Base-by-base conservation (phyloP, 805 yeast genomes). In the Barnettozyma salicaria region DNA sequence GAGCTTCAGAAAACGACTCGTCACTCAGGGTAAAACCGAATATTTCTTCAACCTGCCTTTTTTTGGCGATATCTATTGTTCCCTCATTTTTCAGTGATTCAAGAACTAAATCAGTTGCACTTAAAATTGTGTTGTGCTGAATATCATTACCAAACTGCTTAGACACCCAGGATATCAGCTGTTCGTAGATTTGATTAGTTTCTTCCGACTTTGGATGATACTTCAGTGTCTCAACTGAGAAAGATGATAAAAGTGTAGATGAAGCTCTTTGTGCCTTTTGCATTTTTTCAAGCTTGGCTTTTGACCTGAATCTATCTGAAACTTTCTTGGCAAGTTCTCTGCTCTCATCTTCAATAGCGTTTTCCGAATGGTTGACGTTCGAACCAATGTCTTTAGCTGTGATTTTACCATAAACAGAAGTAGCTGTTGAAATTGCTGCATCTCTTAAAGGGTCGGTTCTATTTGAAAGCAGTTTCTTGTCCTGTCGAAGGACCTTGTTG, bases 361-460 rank as follows among this genome's bases (percentile, higher is more conserved):
- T 31, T 1, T 41, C 50, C 1, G 33, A 30, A 19, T 5, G 9
- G 9, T 14, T 10, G 25, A 14, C 19, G 19, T 47, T 42, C 2
- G 74, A 49, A 0, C 94, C 96, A 81, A 88, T 74, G 33, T 86
- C 94, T 26, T 68, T 64, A 37, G 74, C 63, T 4, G 76, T 60
- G n/a, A 89, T 67, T 41, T 69, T 74, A 4, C 95, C 95, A 8
- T 65, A 72, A 53, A 88, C 63, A 0, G 94, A 77, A 40, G 76
- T 76, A 0, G 96, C 96, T 31, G 71, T 76, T 3, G 81, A 76
- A 11, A 64, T 54, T 18, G 71, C 77, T 5, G 73, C 74, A 35
- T 68, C 75, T 32, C 50, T 56, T 12, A 50, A 49, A 7, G 65
- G 66, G 32, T 59, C 64, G 30, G 65, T 53, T 30, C 56, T 61